Evolutionary conservation across 352 stramenopile genomes (phyloP).

Genomic region (Pythium pyrilobum): DNA sequence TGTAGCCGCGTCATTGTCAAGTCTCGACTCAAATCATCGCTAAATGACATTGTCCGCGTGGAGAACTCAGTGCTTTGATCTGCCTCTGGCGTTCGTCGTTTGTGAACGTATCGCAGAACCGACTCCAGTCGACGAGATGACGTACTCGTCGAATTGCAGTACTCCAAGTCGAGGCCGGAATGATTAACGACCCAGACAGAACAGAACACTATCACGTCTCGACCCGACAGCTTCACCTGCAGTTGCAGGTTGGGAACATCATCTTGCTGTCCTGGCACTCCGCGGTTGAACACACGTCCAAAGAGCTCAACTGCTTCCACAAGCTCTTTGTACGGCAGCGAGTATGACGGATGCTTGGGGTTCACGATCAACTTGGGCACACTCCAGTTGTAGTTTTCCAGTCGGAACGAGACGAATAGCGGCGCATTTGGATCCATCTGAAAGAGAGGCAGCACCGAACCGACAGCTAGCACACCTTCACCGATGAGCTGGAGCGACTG

Average conservation of each 20-base stretch:
- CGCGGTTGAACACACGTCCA: slow-evolving; percentile 61
- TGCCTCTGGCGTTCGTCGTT: slow-evolving; percentile 28
- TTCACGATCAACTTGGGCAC: slow-evolving; percentile 74
- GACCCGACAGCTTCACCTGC: slow-evolving; percentile 72
- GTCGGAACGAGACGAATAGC: slow-evolving; percentile 77
- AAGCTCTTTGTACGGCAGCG: slow-evolving; percentile 73
- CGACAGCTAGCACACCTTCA: slow-evolving; percentile 80
- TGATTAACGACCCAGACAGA: slow-evolving; percentile 89
- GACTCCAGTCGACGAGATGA: slow-evolving; percentile 58
- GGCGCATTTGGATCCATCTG: slow-evolving; percentile 62
- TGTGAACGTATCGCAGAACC: slow-evolving; percentile 75
- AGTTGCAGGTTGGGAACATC: slow-evolving; percentile 80
- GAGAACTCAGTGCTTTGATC: slow-evolving; percentile 62
- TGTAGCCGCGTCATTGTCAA: slow-evolving; percentile 52
- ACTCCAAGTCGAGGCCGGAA: slow-evolving; percentile 77
- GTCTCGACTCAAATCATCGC: slow-evolving; percentile 41
- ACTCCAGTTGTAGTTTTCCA: slow-evolving; percentile 89
- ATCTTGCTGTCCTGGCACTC: slow-evolving; percentile 61
- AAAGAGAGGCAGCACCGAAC: slow-evolving; percentile 78
- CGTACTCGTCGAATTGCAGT: slow-evolving; percentile 79
- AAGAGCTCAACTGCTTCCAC: slow-evolving; percentile 66
- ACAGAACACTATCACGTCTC: slow-evolving; percentile 83
- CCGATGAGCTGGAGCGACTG: slow-evolving; percentile 78
- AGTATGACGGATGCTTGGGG: slow-evolving; percentile 58
- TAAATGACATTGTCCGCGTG: slow-evolving; percentile 55